Evolutionary conservation across 2,329 filamentous ascomycete genomes (phyloP).

Genomic region (Penicillium sp.): DNA sequence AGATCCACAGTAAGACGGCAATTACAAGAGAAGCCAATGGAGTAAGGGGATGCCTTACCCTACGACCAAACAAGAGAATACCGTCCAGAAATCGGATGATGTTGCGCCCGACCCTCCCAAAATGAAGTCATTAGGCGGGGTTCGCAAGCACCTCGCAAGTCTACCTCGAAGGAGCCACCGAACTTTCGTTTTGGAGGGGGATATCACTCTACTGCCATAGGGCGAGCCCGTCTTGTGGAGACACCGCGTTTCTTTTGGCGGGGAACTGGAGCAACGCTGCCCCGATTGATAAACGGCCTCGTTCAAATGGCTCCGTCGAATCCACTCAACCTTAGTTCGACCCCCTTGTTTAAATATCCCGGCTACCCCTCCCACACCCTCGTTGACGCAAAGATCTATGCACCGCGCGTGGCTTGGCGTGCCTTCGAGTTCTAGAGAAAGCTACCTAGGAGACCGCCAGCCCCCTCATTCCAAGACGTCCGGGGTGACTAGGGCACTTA

Average conservation of each 20-base stretch:
- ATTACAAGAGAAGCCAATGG: neutral
- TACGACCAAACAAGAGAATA: neutral
- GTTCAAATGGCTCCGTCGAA: conserved; percentile 3
- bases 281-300: conserved; percentile 8
- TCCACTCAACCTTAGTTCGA: neutral
- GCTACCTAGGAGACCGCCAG: neutral
- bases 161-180: conserved; percentile 14
- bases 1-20: neutral
- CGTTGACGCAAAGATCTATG: neutral
- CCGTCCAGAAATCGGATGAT: neutral
- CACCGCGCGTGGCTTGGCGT: neutral
- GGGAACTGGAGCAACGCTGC: conserved; percentile 7
- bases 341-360: neutral
- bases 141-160: conserved; percentile 20
- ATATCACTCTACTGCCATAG: conserved; percentile 1
- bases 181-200: neutral
- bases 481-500: neutral
- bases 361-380: neutral
- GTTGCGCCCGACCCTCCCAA: neutral
- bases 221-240: neutral
- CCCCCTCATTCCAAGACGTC: neutral
- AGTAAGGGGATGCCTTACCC: neutral
- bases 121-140: conserved; percentile 17
- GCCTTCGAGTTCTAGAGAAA: neutral
- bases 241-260: conserved; percentile 2